These are phyloP conservation scores for Coniferiporia sulphurascens DNA, from an alignment of 1,284 basidiomycete genomes.

Conservation along the genomic window DNA sequence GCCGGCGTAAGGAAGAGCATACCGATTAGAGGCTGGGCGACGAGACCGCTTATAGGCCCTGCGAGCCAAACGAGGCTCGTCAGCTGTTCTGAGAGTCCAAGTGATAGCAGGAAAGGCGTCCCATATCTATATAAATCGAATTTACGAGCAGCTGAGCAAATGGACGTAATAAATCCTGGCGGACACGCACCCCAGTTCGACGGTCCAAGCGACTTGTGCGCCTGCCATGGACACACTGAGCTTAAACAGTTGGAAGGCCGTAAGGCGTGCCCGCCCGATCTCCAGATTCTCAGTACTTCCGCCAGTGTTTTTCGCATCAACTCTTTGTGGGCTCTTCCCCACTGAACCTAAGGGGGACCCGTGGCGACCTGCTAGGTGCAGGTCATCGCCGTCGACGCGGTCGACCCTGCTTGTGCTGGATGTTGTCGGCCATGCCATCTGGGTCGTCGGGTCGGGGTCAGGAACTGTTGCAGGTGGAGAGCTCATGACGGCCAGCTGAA, in stretches of 20 bases:
- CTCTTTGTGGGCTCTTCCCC: constrained; percentile 3
- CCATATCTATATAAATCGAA: constrained; percentile 63
- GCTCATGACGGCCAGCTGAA: background rate
- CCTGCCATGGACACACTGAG: constrained; percentile 84
- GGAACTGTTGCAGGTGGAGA: background rate
- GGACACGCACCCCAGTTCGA: constrained; percentile 70
- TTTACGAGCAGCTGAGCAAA: constrained; percentile 27
- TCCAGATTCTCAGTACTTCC: constrained; percentile 19
- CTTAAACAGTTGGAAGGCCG: constrained; percentile 72
- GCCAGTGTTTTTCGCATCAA: background rate
- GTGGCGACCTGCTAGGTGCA: constrained; percentile 5
- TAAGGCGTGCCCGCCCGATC: constrained; percentile 36
- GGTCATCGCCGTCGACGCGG: background rate
- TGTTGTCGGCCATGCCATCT: constrained; percentile 68
- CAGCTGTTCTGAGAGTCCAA: constrained; percentile 87
- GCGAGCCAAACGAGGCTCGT: constrained; percentile 97
- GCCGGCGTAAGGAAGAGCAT: constrained; percentile 22
- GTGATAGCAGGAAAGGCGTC: constrained; percentile 85
- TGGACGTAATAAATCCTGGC: constrained; percentile 24
- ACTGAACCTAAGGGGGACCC: background rate
- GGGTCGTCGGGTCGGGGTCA: constrained; percentile 69
- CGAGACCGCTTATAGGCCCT: constrained; percentile 88
- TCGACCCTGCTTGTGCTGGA: constrained; percentile 35
- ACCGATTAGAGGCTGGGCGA: constrained; percentile 96
- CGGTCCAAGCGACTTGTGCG: constrained; percentile 90